Evolutionary conservation across 805 yeast species (phyloP), one percentile per base, ranked within the genome.

Genomic region (Sugiyamaella marilandica): DNA sequence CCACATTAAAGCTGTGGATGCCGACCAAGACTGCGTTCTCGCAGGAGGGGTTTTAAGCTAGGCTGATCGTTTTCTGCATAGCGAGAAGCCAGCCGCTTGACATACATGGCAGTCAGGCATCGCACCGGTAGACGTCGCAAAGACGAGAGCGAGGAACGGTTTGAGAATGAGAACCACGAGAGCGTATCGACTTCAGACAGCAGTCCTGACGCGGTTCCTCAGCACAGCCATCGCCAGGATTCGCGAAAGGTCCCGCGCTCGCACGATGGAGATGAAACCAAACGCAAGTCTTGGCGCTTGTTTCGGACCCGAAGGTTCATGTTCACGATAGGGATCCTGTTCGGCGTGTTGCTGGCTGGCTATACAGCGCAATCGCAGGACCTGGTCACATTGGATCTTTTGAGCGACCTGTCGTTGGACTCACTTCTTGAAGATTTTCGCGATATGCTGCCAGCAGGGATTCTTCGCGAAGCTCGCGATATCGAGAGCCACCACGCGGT

Each of bases 401-500:
- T 75, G 62, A 85, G 70, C 37, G 77, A 70, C 59, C 70, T 73
- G 55, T 77, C 72, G 34, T 74, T 84, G 54, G 91, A 87, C 53
- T 67, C 79, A 9, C 65, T 85, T 19, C 74, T 76, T 53, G 84
- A 74, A 18, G 76, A 79, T 55, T 70, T 85, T 51, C 86, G 81
- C 33, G 92, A 85, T 53, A 84, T 92, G 89, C 70, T 91, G n/a
- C 97, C 97, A 1, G 70, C 74, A 0, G 74, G 84, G 1, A 63
- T 91, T 13, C 78, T 80, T 49, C 72, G 78, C 5, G 79, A 87
- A 39, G 70, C 91, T 33, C 72, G 75, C 18, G 85, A 82, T 51
- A 70, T 81, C n/a, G 75, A 75, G 45, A 61, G 63, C n/a, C 73
- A 71, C n/a, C 73, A 71, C 10, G 63, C 63, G 8, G 65, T 75